Evolutionary conservation across 768 basidiomycete species (phyloP).

Genomic region (Kwoniella shandongensis): DNA sequence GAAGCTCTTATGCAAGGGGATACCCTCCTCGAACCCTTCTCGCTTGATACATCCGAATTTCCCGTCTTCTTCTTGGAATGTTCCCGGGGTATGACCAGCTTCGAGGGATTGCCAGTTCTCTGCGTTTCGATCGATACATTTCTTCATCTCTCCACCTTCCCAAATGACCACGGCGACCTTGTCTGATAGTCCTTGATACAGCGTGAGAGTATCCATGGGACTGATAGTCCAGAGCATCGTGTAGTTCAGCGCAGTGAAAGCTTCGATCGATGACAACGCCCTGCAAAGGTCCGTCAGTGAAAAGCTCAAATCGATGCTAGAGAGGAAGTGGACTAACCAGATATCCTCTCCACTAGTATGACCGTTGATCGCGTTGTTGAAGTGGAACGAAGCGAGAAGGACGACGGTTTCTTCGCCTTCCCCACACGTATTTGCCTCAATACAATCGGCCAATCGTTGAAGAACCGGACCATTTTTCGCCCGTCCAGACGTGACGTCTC

Average conservation of each 20-base stretch:
- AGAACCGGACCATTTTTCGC: constrained; percentile 14
- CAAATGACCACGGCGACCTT: constrained; percentile 30
- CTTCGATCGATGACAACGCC: constrained; percentile 24
- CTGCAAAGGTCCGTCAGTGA: constrained; percentile 3
- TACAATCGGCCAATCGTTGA: constrained; percentile 19
- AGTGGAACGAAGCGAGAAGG: constrained; percentile 22
- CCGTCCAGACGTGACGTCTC: not conserved
- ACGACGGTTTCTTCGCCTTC: constrained; percentile 23
- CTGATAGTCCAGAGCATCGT: constrained; percentile 31
- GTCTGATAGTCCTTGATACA: constrained; percentile 29
- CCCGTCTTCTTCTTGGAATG: constrained; percentile 13
- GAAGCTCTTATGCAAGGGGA: constrained; percentile 36
- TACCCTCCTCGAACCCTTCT: constrained; percentile 28
- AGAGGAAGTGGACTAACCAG: constrained; percentile 11
- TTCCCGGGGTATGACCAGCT: constrained; percentile 11
- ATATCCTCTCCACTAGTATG: constrained; percentile 25
- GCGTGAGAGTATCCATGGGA: constrained; percentile 28
- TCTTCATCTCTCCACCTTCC: constrained; percentile 15
- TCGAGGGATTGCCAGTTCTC: constrained; percentile 14
- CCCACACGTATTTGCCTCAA: constrained; percentile 22
- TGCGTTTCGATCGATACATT: constrained; percentile 21
- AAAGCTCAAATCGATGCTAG: not conserved
- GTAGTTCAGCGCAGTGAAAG: constrained; percentile 30
- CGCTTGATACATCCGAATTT: constrained; percentile 30
- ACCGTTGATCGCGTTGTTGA: constrained; percentile 22